These are phyloP conservation scores for Diaporthe destruens DNA, from an alignment of 2,329 filamentous ascomycete genomes.

Conservation along the genomic window DNA sequence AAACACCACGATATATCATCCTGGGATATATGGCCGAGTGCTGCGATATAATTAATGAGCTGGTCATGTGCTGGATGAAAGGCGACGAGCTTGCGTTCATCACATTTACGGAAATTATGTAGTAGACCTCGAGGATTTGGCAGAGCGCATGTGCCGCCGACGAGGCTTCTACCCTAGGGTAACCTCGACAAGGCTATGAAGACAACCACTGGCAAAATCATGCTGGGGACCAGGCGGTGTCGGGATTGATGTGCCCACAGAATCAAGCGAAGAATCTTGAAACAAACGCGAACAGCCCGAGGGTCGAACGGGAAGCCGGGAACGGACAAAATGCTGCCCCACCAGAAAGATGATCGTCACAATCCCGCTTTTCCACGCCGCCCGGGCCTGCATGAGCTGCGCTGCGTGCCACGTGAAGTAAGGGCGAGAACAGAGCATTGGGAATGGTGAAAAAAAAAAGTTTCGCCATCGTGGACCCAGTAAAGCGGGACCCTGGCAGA, in stretches of 20 bases:
- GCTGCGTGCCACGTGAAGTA: constrained; percentile 23
- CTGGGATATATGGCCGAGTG: neutral
- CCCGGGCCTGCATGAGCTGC: neutral
- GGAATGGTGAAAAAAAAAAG: neutral
- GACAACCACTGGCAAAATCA: neutral
- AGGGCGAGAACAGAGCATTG: neutral
- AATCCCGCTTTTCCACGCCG: too few species aligned
- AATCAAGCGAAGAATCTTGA: constrained; percentile 8
- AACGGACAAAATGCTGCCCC: neutral
- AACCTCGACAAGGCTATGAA: neutral
- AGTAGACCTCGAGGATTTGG: neutral
- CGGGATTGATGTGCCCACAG: constrained; percentile 14
- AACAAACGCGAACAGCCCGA: constrained; percentile 23
- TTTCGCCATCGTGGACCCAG: neutral
- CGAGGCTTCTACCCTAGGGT: neutral
- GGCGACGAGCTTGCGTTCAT: neutral
- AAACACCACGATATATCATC: neutral
- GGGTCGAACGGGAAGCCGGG: neutral
- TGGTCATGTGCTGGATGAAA: neutral
- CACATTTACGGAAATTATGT: neutral
- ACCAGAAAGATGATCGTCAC: constrained; percentile 9
- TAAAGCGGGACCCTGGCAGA: constrained; percentile 1
- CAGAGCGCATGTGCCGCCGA: neutral
- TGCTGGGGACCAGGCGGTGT: neutral
- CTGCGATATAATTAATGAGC: neutral